Evolutionary conservation across 306 rosid species (phyloP), one percentile per base, ranked within the genome.

Genomic region (Dryas octopetala): DNA sequence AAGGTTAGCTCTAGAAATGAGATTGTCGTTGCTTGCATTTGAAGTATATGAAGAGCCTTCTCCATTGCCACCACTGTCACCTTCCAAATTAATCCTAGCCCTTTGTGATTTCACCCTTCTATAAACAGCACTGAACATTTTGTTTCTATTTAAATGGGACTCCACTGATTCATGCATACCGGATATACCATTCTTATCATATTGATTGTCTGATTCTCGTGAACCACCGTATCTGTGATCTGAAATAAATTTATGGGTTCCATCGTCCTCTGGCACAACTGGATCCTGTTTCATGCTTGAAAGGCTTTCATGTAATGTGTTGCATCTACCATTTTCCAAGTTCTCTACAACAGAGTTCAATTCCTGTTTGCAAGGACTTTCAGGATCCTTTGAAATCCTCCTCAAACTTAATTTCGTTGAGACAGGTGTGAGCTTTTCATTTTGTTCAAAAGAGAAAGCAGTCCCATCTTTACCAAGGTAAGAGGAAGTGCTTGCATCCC

Each of bases 51-150:
- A 88, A 63, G 87, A 81, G 63, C 90, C 77, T 69, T 87, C 97
- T 52, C 87, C 93, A 63, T 67, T 62, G 66, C 80, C 88, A 75
- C 86, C 76, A 70, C 82, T 82, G 68, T 81, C 85, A 77, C 83
- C 79, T 72, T 76, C 88, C 66, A 80, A 9, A 81, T 80, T 86
- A 80, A 75, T 52, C 78, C 68, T 83, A 59, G 86, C 85, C 79
- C 72, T 92, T 66, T 88, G 88, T 45, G 93, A 81, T 66, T 85
- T 92, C 53, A 92, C 76, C 81, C 99, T 89, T 77, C 81, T 85
- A 80, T 96, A 96, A 76, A 90, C 97, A 65, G 91, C 93, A 80
- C 78, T 86, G 71, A 73, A 92, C 97, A 86, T 88, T 88, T 83
- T 90, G 81, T 92, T 88, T 73, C 82, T 80, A 53, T 66, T 70